These are phyloP conservation scores for Aureobasidium sp. DNA, from an alignment of 2,329 filamentous ascomycete genomes.

Conservation along the genomic window DNA sequence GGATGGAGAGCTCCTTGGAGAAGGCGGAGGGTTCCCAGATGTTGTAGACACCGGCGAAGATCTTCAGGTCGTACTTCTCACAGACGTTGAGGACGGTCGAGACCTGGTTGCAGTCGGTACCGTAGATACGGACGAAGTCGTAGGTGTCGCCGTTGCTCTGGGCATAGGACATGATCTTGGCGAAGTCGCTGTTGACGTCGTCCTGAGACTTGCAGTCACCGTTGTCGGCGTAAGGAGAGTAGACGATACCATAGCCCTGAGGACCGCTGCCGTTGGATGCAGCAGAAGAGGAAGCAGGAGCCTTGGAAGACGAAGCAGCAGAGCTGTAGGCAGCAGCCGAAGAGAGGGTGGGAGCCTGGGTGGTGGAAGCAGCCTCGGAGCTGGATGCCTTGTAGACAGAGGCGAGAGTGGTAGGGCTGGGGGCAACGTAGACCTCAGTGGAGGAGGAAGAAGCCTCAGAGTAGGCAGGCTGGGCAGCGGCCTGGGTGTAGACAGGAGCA, in stretches of 20 bases:
- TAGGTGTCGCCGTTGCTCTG: constrained; percentile 47
- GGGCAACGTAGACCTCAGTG: constrained; percentile 8
- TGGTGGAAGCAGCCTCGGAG: constrained; percentile 21
- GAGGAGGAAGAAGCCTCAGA: constrained; percentile 18
- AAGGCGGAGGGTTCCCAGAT: constrained; percentile 42
- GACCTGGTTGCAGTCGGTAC: constrained; percentile 70
- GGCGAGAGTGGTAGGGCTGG: constrained; percentile 17
- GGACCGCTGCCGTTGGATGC: constrained; percentile 21
- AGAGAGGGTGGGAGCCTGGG: neutral
- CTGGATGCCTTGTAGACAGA: constrained; percentile 14
- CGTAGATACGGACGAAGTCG: constrained; percentile 66
- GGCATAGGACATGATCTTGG: constrained; percentile 31
- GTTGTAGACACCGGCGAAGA: constrained; percentile 71
- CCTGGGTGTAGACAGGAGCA: constrained; percentile 17
- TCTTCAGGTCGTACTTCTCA: constrained; percentile 56
- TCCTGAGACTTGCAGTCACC: constrained; percentile 59
- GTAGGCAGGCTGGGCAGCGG: constrained; percentile 17
- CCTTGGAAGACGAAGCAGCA: constrained; percentile 16
- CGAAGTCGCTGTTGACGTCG: constrained; percentile 60
- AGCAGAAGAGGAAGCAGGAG: constrained; percentile 21
- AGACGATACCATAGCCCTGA: constrained; percentile 44
- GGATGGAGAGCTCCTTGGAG: constrained; percentile 49
- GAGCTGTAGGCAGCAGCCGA: constrained; percentile 16
- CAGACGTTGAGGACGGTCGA: constrained; percentile 56
- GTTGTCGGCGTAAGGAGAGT: constrained; percentile 51